Conservation (phyloP, 2,329 filamentous ascomycete genomes). For the Colletotrichum sp. region DNA sequence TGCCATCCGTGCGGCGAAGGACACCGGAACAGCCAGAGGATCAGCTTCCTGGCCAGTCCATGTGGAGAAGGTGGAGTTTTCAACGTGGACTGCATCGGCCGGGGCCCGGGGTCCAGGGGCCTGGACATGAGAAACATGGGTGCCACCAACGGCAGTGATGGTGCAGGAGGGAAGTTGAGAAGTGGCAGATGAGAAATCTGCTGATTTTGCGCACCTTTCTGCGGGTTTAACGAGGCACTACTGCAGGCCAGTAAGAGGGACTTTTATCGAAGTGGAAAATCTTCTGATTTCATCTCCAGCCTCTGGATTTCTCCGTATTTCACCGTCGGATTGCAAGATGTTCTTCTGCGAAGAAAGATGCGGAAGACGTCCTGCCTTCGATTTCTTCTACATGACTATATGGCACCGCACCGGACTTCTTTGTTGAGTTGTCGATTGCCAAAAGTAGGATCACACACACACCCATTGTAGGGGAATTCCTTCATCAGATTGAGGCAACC, state of each 20-base stretch:
- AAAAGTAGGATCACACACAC: not conserved
- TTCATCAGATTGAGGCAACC: not conserved
- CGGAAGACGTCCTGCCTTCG: rapidly evolving
- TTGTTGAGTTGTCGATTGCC: not conserved
- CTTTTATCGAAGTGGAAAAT: not conserved
- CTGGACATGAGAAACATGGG: not conserved
- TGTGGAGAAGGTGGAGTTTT: not conserved
- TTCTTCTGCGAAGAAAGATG: no score
- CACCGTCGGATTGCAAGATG: not conserved
- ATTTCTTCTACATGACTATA: not conserved
- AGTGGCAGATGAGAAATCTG: not conserved
- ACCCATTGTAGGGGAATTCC: no score
- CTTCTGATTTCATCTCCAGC: not conserved
- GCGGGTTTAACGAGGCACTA: not conserved
- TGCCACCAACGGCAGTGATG: not conserved
- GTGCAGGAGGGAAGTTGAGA: not conserved
- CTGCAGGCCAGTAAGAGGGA: not conserved
- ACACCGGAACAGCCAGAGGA: not conserved
- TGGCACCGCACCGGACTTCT: not conserved
- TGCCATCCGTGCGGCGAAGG: not conserved
- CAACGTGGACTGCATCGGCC: not conserved
- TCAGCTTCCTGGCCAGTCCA: not conserved
- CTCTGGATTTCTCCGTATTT: not conserved
- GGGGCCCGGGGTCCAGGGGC: not conserved
- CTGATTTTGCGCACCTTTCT: not conserved